Percentiles rank a stretch among this genome's conserved stretches.
Evolutionary conservation across 2,329 filamentous ascomycete genomes (phyloP).

Genomic region (Teratosphaeria pseudoeucalypti): DNA sequence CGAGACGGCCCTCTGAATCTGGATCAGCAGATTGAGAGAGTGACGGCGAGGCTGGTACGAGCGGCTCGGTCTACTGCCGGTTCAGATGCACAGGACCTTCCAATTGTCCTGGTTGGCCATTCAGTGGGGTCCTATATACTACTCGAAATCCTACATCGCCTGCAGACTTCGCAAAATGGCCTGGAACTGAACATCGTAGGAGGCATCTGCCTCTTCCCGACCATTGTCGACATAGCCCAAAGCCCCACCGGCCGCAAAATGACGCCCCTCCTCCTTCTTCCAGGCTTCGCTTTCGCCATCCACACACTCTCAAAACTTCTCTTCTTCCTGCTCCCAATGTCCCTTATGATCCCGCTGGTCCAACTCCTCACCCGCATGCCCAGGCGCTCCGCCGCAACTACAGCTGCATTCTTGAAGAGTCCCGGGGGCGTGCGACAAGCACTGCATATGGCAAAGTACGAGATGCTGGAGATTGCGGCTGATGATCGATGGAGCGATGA

Average conservation of each 20-base stretch:
- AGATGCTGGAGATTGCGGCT: slow-evolving; percentile 45
- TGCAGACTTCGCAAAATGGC: slow-evolving; percentile 6
- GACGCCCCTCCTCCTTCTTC: slow-evolving; percentile 15
- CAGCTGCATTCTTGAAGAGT: slow-evolving; percentile 41
- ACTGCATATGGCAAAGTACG: slow-evolving; percentile 48
- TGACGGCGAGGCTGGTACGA: background rate
- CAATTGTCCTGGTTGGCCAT: slow-evolving; percentile 35
- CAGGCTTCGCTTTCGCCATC: slow-evolving; percentile 28
- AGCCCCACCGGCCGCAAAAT: slow-evolving; percentile 33
- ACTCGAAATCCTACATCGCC: slow-evolving; percentile 26
- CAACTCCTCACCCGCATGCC: slow-evolving; percentile 32
- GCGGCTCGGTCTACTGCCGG: background rate
- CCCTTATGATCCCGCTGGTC: slow-evolving; percentile 34
- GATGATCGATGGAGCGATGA: slow-evolving; percentile 52
- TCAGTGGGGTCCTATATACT: slow-evolving; percentile 38
- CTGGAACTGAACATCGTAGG: slow-evolving; percentile 13
- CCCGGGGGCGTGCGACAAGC: slow-evolving; percentile 42
- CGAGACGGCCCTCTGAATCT: slow-evolving; percentile 29
- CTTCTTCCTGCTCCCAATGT: slow-evolving; percentile 31
- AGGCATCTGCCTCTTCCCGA: slow-evolving; percentile 36
- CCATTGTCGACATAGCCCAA: slow-evolving; percentile 36
- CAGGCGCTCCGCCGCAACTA: slow-evolving; percentile 36
- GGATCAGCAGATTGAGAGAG: slow-evolving; percentile 39
- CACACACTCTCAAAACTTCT: slow-evolving; percentile 31
- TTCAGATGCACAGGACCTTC: slow-evolving; percentile 18